Evolutionary conservation across 208 protist genomes (phyloP), one percentile per base, ranked within the genome.

Genomic region (Crithidia mellificae): DNA sequence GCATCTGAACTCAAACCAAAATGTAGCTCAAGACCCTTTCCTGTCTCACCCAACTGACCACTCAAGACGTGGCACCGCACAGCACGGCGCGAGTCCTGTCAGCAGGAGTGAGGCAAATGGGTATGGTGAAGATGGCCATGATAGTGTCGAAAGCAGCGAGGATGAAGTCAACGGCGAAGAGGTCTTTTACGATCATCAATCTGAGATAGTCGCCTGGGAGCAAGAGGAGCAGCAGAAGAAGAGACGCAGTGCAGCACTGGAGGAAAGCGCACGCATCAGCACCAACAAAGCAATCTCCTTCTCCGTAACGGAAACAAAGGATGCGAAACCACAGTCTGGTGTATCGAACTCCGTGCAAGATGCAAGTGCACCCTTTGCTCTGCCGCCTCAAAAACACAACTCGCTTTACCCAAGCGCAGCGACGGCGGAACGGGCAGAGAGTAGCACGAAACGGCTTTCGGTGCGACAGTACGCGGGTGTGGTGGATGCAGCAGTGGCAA

Each of bases 401-500:
- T n/a, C n/a, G n/a, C n/a, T n/a, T n/a, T n/a, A n/a, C n/a, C n/a
- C n/a, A n/a, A n/a, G n/a, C 1, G n/a, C 52, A 2, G 39, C 50
- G 9, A 17, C 24, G 8, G 22, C 15, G 30, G 34, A 38, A 11
- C 34, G 11, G 34, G 7, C 34, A 11, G 11, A 38, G 34, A 38
- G 34, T 11, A 38, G 34, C 34, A 5, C 34, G 34, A 38, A 6
- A 2, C 53, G 54, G 11, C 32, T 41, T 1, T 6, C 20, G 24
- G 43, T 55, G 22, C 43, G 51, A 32, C 50, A 49, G 20, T 47
- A 46, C 25, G 32, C 8, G 5, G n/a, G 38, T 2, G 1, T 49
- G n/a, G 56, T 72, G 22, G 46, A 78, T 34, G 62, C 47, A 6
- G 67, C 72, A 12, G 68, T 72, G 4, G 74, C 76, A 17, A 90